phyloP scores from a whole-genome alignment of 2,329 filamentous ascomycete genomes.

The Sphaerostilbella broomeana region DNA sequence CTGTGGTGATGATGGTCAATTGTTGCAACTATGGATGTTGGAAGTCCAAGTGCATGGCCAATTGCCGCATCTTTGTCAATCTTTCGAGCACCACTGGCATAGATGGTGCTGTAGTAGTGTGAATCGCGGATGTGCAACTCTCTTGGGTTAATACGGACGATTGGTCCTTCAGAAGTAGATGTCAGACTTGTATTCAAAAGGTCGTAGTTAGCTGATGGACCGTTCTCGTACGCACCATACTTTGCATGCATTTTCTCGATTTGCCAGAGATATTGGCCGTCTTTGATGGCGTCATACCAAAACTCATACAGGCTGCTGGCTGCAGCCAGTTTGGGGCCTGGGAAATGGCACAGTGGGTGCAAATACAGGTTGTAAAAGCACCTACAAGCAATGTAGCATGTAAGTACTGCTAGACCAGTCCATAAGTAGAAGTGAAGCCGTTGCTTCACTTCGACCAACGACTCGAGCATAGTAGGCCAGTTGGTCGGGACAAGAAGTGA shows the following conservation, averaged over 20 bases:
- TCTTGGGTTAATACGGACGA: slow-evolving; percentile 28
- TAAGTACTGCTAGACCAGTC: not conserved
- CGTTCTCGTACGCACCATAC: slow-evolving; percentile 23
- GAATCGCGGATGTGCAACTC: slow-evolving; percentile 27
- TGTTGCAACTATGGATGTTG: slow-evolving; percentile 10
- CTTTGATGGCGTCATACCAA: slow-evolving; percentile 21
- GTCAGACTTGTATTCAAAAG: not conserved
- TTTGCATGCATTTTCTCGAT: slow-evolving; percentile 23
- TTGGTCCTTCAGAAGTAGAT: slow-evolving; percentile 19
- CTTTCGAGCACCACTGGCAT: slow-evolving; percentile 14
- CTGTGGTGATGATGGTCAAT: slow-evolving; percentile 15
- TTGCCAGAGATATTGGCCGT: slow-evolving; percentile 21
- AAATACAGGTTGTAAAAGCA: slow-evolving; percentile 24
- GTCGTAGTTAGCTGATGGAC: no score
- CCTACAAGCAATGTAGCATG: not conserved
- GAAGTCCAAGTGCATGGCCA: slow-evolving; percentile 10
- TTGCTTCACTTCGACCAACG: no score
- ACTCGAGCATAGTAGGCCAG: no score
- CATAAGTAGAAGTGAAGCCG: no score
- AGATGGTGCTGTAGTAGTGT: slow-evolving; percentile 22
- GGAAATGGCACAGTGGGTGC: slow-evolving; percentile 26
- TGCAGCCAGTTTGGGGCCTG: slow-evolving; percentile 25
- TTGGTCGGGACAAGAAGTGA: no score
- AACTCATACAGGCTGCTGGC: slow-evolving; percentile 23
- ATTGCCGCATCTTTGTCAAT: slow-evolving; percentile 8